These are phyloP conservation scores for Begonia peltatifolia DNA, from an alignment of 306 rosid species.

Conservation along the genomic window DNA sequence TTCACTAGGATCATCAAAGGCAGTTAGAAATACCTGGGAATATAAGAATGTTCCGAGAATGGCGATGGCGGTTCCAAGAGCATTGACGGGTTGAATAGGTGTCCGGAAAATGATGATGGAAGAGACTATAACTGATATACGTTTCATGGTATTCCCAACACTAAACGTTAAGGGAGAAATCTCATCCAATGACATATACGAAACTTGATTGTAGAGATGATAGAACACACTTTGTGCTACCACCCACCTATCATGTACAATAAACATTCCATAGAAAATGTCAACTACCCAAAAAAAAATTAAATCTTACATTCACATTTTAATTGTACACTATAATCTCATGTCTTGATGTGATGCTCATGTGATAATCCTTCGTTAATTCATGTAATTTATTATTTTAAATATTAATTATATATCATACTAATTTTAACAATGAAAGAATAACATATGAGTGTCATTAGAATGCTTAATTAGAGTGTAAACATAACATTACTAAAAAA, in stretches of 20 bases:
- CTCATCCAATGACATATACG: slow-evolving; percentile 88
- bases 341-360: no score
- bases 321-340: no score
- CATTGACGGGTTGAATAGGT: slow-evolving; percentile 77
- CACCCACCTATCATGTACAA: slow-evolving; percentile 52
- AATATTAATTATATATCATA: no score
- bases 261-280: not conserved
- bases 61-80: slow-evolving; percentile 93
- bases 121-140: slow-evolving; percentile 81
- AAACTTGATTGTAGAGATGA: slow-evolving; percentile 88
- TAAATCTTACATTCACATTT: no score
- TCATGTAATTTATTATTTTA: no score
- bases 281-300: no score
- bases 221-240: slow-evolving; percentile 90
- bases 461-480: no score
- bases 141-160: slow-evolving; percentile 93
- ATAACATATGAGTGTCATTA: no score
- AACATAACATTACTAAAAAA: no score
- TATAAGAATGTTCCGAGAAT: slow-evolving; percentile 83
- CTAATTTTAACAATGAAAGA: no score
- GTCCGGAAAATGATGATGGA: slow-evolving; percentile 86
- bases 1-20: no score
- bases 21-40: slow-evolving; percentile 50
- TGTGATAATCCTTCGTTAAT: no score
- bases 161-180: slow-evolving; percentile 91